These are phyloP conservation scores for Leishmania martiniquensis DNA, from an alignment of 208 protist species.

Conservation along the genomic window DNA sequence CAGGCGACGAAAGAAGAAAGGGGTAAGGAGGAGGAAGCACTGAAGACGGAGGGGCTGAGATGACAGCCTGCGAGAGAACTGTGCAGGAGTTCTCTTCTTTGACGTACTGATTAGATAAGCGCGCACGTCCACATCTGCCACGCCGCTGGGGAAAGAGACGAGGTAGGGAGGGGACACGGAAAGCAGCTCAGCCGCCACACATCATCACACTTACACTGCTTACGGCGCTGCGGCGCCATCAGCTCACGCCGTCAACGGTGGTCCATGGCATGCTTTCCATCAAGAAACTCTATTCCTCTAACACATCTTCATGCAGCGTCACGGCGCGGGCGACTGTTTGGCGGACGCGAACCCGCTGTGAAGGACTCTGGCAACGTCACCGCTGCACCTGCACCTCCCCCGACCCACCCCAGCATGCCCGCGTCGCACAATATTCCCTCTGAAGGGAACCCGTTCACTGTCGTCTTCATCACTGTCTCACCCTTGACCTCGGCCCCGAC, in stretches of 20 bases:
- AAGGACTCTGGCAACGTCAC: slow-evolving; percentile 58
- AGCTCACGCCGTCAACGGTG: not conserved
- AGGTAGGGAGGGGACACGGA: too few relatives aligned
- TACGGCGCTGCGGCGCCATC: not conserved
- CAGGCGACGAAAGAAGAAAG: not conserved
- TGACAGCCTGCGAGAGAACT: not conserved
- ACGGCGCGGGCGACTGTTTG: slow-evolving; percentile 45
- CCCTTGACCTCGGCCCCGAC: slow-evolving; percentile 67
- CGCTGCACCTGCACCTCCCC: slow-evolving; percentile 65
- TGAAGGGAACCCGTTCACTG: slow-evolving; percentile 71
- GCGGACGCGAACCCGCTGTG: slow-evolving; percentile 35
- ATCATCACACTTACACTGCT: not conserved
- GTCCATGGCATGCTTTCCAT: not conserved
- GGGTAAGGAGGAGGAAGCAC: not conserved
- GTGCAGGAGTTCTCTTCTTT: not conserved
- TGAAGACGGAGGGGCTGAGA: not conserved
- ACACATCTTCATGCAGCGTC: slow-evolving; percentile 25
- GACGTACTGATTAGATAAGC: not conserved
- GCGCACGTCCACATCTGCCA: not conserved
- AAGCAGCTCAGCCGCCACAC: not conserved
- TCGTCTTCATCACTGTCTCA: slow-evolving; percentile 60
- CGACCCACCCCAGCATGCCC: slow-evolving; percentile 81
- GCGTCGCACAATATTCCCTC: slow-evolving; percentile 83
- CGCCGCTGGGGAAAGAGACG: not conserved
- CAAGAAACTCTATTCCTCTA: not conserved